Conservation (phyloP, 164 flowering plant species). For the Platanus orientalis region DNA sequence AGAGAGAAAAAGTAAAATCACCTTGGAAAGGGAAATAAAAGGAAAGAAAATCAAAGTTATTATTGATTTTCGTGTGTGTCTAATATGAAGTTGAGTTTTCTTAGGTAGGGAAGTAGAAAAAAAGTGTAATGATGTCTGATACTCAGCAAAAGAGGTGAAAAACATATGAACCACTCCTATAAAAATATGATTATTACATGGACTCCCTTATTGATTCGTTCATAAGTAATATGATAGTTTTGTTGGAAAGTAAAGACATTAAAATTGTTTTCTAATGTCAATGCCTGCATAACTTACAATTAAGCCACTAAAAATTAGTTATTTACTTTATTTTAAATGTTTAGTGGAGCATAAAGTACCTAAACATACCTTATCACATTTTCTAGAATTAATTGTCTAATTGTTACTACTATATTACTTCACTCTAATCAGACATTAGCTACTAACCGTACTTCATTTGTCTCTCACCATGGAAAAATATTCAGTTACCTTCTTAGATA, state of each 20-base stretch:
- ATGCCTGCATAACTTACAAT: constrained; percentile 77
- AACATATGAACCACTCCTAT: too few relatives aligned
- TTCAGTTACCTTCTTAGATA: constrained; percentile 60
- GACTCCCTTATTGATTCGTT: too few relatives aligned
- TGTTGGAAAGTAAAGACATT: constrained; percentile 83
- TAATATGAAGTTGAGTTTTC: too few relatives aligned
- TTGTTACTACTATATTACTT: constrained; percentile 32
- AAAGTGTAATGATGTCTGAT: too few relatives aligned
- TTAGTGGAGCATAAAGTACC: constrained; percentile 47
- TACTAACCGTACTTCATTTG: constrained; percentile 57
- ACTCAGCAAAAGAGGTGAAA: too few relatives aligned
- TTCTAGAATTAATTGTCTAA: constrained; percentile 43
- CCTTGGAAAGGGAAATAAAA: too few relatives aligned
- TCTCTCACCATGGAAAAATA: constrained; percentile 51
- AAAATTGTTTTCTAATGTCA: constrained; percentile 84
- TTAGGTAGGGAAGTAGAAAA: too few relatives aligned
- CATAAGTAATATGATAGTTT: too few relatives aligned
- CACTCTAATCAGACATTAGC: constrained; percentile 40
- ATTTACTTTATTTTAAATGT: constrained; percentile 44
- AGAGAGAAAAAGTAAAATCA: too few relatives aligned
- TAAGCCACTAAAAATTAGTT: constrained; percentile 72
- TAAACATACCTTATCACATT: constrained; percentile 48
- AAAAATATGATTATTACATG: too few relatives aligned
- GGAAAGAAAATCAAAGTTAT: too few relatives aligned
- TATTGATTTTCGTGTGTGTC: too few relatives aligned